Conservation (phyloP, 257 asterid genomes). For the Ilex asprella region DNA sequence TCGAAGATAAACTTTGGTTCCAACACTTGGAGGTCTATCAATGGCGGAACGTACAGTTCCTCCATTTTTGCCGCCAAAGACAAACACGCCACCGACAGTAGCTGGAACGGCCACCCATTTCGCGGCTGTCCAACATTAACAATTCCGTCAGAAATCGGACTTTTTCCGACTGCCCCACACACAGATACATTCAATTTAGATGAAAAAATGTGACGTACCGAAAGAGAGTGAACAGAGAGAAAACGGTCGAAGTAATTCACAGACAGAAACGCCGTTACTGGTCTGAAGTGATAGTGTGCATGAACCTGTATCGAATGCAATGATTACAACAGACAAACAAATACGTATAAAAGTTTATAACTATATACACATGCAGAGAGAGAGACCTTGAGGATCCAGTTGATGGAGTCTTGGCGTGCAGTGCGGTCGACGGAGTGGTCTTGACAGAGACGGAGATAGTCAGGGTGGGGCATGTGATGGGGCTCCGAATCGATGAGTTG, state of each 20-base stretch:
- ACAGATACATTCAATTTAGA: not conserved
- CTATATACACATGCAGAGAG: not conserved
- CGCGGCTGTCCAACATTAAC: slow-evolving; percentile 12
- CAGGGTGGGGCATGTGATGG: slow-evolving; percentile 29
- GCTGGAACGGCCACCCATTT: slow-evolving; percentile 46
- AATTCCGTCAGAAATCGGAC: not conserved
- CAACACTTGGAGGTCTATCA: slow-evolving; percentile 35
- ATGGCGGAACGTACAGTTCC: slow-evolving; percentile 34
- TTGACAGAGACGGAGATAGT: slow-evolving; percentile 18
- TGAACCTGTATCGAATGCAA: slow-evolving; percentile 26
- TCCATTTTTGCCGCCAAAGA: slow-evolving; percentile 59
- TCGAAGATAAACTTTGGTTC: slow-evolving; percentile 28
- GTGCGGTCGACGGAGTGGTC: slow-evolving; percentile 19
- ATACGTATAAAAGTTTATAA: too few relatives aligned
- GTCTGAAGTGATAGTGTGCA: slow-evolving; percentile 36
- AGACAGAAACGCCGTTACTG: slow-evolving; percentile 46
- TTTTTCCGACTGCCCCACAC: not conserved
- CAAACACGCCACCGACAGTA: slow-evolving; percentile 41
- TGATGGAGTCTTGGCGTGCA: slow-evolving; percentile 47
- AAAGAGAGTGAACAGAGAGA: slow-evolving; percentile 9
- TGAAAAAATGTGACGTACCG: slow-evolving; percentile 5
- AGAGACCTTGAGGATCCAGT: slow-evolving; percentile 47
- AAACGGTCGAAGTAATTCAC: slow-evolving; percentile 50
- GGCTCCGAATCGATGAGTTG: slow-evolving; percentile 34
- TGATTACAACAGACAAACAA: too few relatives aligned